Conservation (phyloP, 495 filamentous ascomycete genomes). For the Oidiodendron maius region DNA sequence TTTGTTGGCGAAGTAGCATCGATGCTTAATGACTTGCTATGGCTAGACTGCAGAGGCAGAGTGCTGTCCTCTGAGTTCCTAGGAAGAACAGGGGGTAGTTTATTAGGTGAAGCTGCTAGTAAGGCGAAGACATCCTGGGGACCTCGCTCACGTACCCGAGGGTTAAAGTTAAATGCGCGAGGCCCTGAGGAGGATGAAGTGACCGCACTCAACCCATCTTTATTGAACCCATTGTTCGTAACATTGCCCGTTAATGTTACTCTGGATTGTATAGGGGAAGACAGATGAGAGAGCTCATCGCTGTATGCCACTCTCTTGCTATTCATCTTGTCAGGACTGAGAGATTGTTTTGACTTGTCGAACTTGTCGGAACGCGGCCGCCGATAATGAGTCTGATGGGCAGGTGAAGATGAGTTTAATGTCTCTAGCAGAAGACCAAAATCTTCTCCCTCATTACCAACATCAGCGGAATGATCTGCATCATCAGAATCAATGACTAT, state of each 20-base stretch:
- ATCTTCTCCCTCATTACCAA: constrained; percentile 28
- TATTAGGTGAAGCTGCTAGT: constrained; percentile 18
- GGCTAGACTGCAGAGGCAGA: constrained; percentile 3
- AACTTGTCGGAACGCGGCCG: neutral
- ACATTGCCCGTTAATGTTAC: neutral
- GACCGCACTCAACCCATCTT: constrained; percentile 6
- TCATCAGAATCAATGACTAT: constrained; percentile 21
- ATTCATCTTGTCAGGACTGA: constrained; percentile 37
- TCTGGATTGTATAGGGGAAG: constrained; percentile 13
- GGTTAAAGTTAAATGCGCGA: constrained; percentile 46
- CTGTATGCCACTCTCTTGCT: constrained; percentile 22
- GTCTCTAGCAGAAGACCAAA: constrained; percentile 21
- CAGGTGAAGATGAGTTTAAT: constrained; percentile 22
- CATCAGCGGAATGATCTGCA: neutral
- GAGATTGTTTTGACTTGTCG: constrained; percentile 28
- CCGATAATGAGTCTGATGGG: constrained; percentile 5
- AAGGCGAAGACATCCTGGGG: constrained; percentile 18
- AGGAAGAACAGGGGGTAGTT: constrained; percentile 7
- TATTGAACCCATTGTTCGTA: neutral
- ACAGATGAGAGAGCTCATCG: constrained; percentile 20
- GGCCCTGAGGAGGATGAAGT: constrained; percentile 26
- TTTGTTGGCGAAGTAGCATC: neutral
- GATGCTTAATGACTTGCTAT: neutral
- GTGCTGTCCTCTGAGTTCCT: constrained; percentile 4
- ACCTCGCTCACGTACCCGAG: constrained; percentile 30